A percentile compares a stretch with the other conserved stretches of the same genome.
Conservation (phyloP, 257 asterid genomes). For the Coffea eugenioides region DNA sequence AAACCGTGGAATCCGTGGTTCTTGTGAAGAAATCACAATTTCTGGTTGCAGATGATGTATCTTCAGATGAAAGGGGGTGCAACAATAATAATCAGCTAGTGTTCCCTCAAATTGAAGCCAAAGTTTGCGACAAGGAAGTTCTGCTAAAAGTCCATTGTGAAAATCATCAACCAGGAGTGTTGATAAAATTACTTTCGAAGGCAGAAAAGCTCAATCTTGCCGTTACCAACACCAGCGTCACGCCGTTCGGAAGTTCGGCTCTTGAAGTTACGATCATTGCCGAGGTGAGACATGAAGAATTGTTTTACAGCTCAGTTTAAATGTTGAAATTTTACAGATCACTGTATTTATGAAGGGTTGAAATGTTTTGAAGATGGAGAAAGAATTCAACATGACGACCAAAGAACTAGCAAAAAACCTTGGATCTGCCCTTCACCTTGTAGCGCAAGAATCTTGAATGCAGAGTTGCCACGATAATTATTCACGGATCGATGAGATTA, state of each 20-base stretch:
- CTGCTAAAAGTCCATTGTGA: slow-evolving; percentile 20
- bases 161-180: slow-evolving; percentile 12
- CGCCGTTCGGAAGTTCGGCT: slow-evolving; percentile 30
- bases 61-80: slow-evolving; percentile 30
- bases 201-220: slow-evolving; percentile 20
- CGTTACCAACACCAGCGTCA: slow-evolving; percentile 8
- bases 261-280: slow-evolving; percentile 25
- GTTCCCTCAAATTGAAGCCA: slow-evolving; percentile 19
- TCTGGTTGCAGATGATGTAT: slow-evolving; percentile 31
- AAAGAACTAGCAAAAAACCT: slow-evolving; percentile 1
- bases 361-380: slow-evolving; percentile 30
- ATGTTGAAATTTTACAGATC: no score
- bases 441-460: not conserved
- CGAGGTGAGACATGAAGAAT: not conserved
- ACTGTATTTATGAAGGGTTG: no score
- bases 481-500: no score
- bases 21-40: slow-evolving; percentile 31
- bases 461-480: no score
- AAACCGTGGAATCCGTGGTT: slow-evolving; percentile 27
- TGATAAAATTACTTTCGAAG: slow-evolving; percentile 12
- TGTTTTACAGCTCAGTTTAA: no score
- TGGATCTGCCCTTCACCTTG: slow-evolving; percentile 7
- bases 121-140: slow-evolving; percentile 12
- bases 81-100: slow-evolving; percentile 16
- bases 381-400: slow-evolving; percentile 28